Conservation (phyloP, 331 rosid species). For the Quercus tomentella region DNA sequence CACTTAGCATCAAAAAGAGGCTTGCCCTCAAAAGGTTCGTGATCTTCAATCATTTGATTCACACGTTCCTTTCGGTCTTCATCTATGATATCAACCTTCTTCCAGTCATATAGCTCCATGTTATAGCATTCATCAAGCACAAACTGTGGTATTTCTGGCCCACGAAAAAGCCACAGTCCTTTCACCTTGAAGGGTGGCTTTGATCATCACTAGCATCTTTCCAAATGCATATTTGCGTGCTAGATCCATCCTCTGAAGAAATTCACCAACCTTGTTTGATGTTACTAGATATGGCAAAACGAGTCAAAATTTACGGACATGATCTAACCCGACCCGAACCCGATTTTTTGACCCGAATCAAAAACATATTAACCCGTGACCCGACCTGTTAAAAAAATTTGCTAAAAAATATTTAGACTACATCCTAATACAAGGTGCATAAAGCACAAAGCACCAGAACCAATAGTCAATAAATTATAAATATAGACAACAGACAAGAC, state of each 20-base stretch:
- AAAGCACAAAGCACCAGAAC: too few species aligned
- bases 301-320: too few species aligned
- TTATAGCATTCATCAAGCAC: conserved; percentile 86
- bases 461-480: too few species aligned
- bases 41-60: conserved; percentile 89
- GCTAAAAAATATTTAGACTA: too few species aligned
- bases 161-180: conserved; percentile 96
- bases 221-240: conserved; percentile 92
- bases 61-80: conserved; percentile 80
- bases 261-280: conserved; percentile 80
- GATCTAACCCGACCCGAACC: too few species aligned
- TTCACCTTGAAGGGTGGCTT: conserved; percentile 80
- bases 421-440: too few species aligned
- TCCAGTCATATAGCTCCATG: conserved; percentile 92
- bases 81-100: conserved; percentile 64
- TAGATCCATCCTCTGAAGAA: conserved; percentile 90
- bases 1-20: conserved; percentile 87
- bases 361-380: too few species aligned
- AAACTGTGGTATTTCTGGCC: conserved; percentile 73
- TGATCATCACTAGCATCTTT: conserved; percentile 83
- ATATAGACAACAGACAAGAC: too few species aligned
- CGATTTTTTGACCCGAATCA: too few species aligned
- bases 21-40: conserved; percentile 87
- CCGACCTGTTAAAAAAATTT: too few species aligned
- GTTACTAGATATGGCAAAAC: conserved; percentile 62